Conservation (phyloP, 2,329 filamentous ascomycete species). For the Botrytis aclada region DNA sequence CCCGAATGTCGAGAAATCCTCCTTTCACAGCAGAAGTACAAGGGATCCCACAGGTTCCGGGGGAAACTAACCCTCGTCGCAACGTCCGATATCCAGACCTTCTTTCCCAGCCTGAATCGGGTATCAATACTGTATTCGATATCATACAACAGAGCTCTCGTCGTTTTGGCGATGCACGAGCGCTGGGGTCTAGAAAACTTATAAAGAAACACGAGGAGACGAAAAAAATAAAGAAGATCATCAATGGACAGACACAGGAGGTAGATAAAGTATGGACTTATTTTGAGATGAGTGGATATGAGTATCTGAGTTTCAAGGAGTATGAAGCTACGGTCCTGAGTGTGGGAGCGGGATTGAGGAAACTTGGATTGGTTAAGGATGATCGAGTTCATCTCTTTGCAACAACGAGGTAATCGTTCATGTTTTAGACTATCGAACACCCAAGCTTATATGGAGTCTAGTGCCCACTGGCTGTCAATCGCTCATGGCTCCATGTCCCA, state of each 20-base stretch:
- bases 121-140: slow-evolving; percentile 70
- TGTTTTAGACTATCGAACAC: too few species aligned
- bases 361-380: slow-evolving; percentile 66
- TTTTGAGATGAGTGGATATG: slow-evolving; percentile 78
- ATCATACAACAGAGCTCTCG: slow-evolving; percentile 66
- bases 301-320: slow-evolving; percentile 73
- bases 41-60: slow-evolving; percentile 53
- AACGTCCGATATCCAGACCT: slow-evolving; percentile 52
- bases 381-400: slow-evolving; percentile 78
- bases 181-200: slow-evolving; percentile 68
- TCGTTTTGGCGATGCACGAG: slow-evolving; percentile 63
- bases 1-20: slow-evolving; percentile 40
- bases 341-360: slow-evolving; percentile 67
- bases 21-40: slow-evolving; percentile 60
- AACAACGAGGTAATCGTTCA: slow-evolving; percentile 49
- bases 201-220: slow-evolving; percentile 76
- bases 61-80: slow-evolving; percentile 64
- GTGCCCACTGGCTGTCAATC: slow-evolving; percentile 71
- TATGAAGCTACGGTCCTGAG: slow-evolving; percentile 69
- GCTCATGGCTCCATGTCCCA: slow-evolving; percentile 79
- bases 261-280: slow-evolving; percentile 87
- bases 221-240: slow-evolving; percentile 85
- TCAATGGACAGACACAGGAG: slow-evolving; percentile 75
- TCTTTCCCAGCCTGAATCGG: slow-evolving; percentile 3
- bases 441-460: slow-evolving; percentile 27